Base-by-base conservation (phyloP, 2,329 filamentous ascomycete genomes). In the Parafenestella ontariensis region DNA sequence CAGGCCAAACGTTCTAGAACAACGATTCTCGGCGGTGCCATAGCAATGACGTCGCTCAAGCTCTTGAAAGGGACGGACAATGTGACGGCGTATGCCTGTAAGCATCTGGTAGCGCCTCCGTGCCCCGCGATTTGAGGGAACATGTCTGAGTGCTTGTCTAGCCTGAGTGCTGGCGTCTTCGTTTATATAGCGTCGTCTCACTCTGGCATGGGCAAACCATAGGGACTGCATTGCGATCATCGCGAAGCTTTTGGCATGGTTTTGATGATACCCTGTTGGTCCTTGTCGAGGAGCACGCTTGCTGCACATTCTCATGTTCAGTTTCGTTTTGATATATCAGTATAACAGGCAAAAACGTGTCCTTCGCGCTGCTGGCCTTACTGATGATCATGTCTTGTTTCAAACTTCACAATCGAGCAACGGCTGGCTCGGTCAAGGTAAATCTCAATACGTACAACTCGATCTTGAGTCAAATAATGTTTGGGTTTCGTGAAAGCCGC, bases 1-100 rank as follows among this genome's bases (percentile, higher is more conserved):
- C 20, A 41, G 29, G 34, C 20, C 36, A 36, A 41, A 24, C n/a
- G 52, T 59, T 64, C 62, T 63, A 65, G 62, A 65, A 64, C 52
- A 33, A 48, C 46, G 42, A 47, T 52, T 55, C 56, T 49, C 37
- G 46, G 26, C 39, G 29, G 45, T 46, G 52, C 42, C 46, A 50
- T 45, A 34, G 42, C 39, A 45, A 62, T 65, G 62, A 64, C 62
- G 62, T 59, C 41, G 42, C 20, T 23, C 46, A 34, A 36, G 44
- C 18, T 46, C 39, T 37, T 59, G 39, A 46, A 58, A 45, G 45
- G 48, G 40, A 46, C 36, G 33, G 44, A 39, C 47, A 2, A 13
- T 18, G 44, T 29, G 47, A 51, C 36, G 34, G 44, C 49, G 56
- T 26, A 18, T 43, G 44, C 52, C 43, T 33, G 42, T 52, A 40